Percentiles rank a stretch among this genome's conserved stretches.
Conservation (phyloP, 164 flowering plant species). For the Stephania japonica region DNA sequence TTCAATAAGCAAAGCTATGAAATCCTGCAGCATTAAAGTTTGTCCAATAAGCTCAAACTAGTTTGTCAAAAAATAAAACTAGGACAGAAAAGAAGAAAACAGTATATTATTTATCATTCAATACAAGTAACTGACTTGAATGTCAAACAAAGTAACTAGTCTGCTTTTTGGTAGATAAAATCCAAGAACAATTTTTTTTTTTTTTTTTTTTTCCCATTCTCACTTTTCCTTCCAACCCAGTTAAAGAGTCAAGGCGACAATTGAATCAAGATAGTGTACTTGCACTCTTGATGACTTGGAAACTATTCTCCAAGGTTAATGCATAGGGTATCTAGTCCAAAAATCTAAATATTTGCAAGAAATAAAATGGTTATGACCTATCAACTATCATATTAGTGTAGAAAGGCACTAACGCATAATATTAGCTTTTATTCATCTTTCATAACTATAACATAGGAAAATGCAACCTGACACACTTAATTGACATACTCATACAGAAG, state of each 20-base stretch:
- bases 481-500: neutral
- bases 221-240: neutral
- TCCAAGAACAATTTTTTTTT: neutral
- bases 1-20: neutral
- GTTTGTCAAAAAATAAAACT: too few species aligned
- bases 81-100: neutral
- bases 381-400: neutral
- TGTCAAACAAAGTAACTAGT: neutral
- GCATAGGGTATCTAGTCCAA: neutral
- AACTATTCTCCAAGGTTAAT: neutral
- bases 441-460: neutral
- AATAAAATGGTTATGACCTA: neutral
- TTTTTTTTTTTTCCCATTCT: neutral
- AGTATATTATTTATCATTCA: neutral
- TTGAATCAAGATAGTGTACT: neutral
- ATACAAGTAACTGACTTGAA: neutral
- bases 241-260: neutral
- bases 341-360: neutral
- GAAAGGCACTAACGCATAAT: neutral
- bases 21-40: neutral
- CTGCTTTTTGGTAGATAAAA: neutral
- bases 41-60: neutral
- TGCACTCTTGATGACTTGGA: neutral
- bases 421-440: neutral
- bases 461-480: neutral